These are phyloP conservation scores for Penicillium sp. DNA, from an alignment of 2,329 filamentous ascomycete genomes.

Conservation along the genomic window DNA sequence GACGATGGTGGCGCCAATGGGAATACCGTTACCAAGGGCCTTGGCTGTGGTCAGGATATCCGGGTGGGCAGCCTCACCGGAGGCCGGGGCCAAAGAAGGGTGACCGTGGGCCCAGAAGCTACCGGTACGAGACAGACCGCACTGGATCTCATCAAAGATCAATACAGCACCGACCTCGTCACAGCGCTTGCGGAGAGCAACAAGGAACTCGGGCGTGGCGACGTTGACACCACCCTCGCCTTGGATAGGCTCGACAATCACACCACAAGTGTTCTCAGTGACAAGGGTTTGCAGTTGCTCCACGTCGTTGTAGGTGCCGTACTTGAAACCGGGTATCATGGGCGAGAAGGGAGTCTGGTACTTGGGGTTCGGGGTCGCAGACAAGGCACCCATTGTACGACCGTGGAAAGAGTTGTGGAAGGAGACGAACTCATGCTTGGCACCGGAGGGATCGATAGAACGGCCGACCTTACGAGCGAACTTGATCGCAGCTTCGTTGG, in stretches of 20 bases:
- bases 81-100: slow-evolving; percentile 56
- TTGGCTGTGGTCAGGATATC: slow-evolving; percentile 95
- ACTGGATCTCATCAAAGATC: slow-evolving; percentile 97
- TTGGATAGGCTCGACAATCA: slow-evolving; percentile 96
- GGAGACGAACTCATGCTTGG: slow-evolving; percentile 82
- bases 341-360: slow-evolving; percentile 94
- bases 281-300: slow-evolving; percentile 70
- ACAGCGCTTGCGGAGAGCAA: slow-evolving; percentile 80
- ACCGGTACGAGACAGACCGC: slow-evolving; percentile 84
- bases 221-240: slow-evolving; percentile 92
- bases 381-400: slow-evolving; percentile 90
- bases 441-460: slow-evolving; percentile 66
- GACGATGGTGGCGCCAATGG: slow-evolving; percentile 80
- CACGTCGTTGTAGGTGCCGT: slow-evolving; percentile 84
- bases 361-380: slow-evolving; percentile 96
- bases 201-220: slow-evolving; percentile 78
- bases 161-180: slow-evolving; percentile 84
- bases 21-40: slow-evolving; percentile 94
- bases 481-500: slow-evolving; percentile 97
- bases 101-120: slow-evolving; percentile 83
- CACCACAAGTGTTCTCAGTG: slow-evolving; percentile 84
- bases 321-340: slow-evolving; percentile 91
- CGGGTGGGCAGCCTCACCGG: slow-evolving; percentile 72
- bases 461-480: slow-evolving; percentile 93
- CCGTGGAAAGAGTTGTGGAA: slow-evolving; percentile 95